A percentile compares a stretch with the other conserved stretches of the same genome.
phyloP scores from a whole-genome alignment of 768 basidiomycete genomes.

The Phaeolepiota aurea region DNA sequence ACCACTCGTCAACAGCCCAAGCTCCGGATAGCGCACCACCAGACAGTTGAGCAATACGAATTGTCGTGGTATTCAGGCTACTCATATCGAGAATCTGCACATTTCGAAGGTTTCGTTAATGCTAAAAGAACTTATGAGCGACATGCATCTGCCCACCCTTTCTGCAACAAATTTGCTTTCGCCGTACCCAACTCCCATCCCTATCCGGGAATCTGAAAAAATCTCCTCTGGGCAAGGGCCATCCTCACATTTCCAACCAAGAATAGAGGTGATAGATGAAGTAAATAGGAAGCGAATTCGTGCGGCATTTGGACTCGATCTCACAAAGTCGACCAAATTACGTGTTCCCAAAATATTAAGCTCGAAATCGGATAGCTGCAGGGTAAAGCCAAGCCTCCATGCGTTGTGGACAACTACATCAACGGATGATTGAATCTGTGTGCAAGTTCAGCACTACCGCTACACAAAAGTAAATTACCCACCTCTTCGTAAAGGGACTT shows the following conservation, averaged over 20 bases:
- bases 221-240: constrained; percentile 27
- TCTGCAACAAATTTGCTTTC: constrained; percentile 38
- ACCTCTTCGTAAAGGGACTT: constrained; percentile 13
- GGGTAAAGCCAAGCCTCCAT: constrained; percentile 38
- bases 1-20: constrained; percentile 39
- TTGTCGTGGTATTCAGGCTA: constrained; percentile 22
- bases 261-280: constrained; percentile 27
- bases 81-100: constrained; percentile 27
- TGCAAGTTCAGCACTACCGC: background rate
- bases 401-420: constrained; percentile 32
- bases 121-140: background rate
- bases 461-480: constrained; percentile 9
- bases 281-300: constrained; percentile 28
- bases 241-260: constrained; percentile 17
- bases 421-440: constrained; percentile 22
- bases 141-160: constrained; percentile 13
- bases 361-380: constrained; percentile 42
- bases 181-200: constrained; percentile 33
- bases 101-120: background rate
- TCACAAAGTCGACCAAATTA: constrained; percentile 33
- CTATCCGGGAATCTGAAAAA: constrained; percentile 18
- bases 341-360: constrained; percentile 36
- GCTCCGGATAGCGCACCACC: constrained; percentile 29
- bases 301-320: constrained; percentile 15
- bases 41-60: constrained; percentile 38